Base-by-base conservation (phyloP, 2,329 filamentous ascomycete genomes). In the Calonectria henricotiae region DNA sequence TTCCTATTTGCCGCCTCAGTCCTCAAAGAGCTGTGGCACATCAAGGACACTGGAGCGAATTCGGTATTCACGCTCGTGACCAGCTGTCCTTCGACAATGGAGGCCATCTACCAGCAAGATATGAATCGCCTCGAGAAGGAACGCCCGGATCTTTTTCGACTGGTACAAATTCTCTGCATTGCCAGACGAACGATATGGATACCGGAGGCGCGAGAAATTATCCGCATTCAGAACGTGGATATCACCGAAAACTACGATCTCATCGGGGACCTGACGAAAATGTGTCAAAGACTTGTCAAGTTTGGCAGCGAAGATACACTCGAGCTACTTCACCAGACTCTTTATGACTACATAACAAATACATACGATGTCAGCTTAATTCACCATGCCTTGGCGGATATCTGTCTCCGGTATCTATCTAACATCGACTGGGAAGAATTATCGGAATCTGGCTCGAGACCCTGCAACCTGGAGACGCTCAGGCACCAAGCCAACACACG, bases 31-130 rank as follows among this genome's bases (percentile, higher is more conserved):
- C 39, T 75, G 13, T 74, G 74, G 71, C 27, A 66, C 9, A 75
- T 73, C 43, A 74, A 74, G 35, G 73, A 75, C 25, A 75, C 74
- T 5, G 74, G 69, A 2, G 71, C 73, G 1, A 75, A 73, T 35
- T 72, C 71, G 20, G 71, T 75, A 9, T 75, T 74, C 37, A 75
- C 73, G 1, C 61, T 75, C 1, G 61, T 75, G 17, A 72, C 71
- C 8, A 72, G 69, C n/a, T 75, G 71, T 25, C 70, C 69, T 20
- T 65, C 74, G 4, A 74, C 73, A 6, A 74, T 74, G 71, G 71
- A 75, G 61, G 74, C 73, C 8, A 75, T 75, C 20, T 75, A 75
- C 35, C 69, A 75, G 41, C 74, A 75, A 39, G 73, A 74, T 37
- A 72, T 75, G 74, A 64, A 75, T 17, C 73, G 69, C 41, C 70